Conservation (phyloP, 176 grass and related monocot species). For the Hordeum marinum region DNA sequence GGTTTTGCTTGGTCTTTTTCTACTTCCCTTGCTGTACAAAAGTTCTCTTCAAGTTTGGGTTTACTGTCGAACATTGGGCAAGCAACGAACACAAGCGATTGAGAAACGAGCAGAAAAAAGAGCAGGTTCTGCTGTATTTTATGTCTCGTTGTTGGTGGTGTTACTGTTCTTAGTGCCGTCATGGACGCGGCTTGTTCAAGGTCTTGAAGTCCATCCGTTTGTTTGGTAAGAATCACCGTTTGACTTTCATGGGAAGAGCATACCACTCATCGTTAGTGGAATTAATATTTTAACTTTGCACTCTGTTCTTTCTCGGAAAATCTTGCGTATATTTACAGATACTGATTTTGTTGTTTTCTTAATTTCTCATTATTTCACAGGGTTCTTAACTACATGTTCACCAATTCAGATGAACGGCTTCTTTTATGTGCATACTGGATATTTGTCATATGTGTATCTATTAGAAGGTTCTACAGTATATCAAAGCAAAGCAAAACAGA, state of each 20-base stretch:
- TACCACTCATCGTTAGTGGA: not conserved
- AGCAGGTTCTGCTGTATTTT: constrained; percentile 61
- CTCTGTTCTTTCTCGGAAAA: not conserved
- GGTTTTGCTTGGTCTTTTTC: constrained; percentile 70
- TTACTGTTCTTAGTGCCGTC: constrained; percentile 63
- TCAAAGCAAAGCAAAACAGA: constrained; percentile 83
- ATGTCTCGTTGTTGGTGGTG: constrained; percentile 39
- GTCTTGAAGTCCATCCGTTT: constrained; percentile 66
- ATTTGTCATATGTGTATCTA: constrained; percentile 69
- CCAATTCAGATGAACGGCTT: constrained; percentile 52
- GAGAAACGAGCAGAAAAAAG: constrained; percentile 18
- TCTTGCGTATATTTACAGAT: not conserved
- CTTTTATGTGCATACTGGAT: constrained; percentile 87
- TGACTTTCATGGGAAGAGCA: not conserved
- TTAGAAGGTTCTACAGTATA: constrained; percentile 79
- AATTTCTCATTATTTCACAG: constrained; percentile 46
- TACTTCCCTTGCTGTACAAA: constrained; percentile 77
- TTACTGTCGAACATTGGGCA: constrained; percentile 39
- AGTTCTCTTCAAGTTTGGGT: constrained; percentile 40
- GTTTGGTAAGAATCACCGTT: constrained; percentile 51
- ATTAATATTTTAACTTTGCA: not conserved
- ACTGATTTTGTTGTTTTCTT: not conserved
- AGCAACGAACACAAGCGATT: constrained; percentile 22
- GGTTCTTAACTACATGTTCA: constrained; percentile 76
- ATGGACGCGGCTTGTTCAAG: constrained; percentile 66